Evolutionary conservation across 208 protist species (phyloP), one percentile per base, ranked within the genome.

Genomic region (Trypanosoma scelopori): DNA sequence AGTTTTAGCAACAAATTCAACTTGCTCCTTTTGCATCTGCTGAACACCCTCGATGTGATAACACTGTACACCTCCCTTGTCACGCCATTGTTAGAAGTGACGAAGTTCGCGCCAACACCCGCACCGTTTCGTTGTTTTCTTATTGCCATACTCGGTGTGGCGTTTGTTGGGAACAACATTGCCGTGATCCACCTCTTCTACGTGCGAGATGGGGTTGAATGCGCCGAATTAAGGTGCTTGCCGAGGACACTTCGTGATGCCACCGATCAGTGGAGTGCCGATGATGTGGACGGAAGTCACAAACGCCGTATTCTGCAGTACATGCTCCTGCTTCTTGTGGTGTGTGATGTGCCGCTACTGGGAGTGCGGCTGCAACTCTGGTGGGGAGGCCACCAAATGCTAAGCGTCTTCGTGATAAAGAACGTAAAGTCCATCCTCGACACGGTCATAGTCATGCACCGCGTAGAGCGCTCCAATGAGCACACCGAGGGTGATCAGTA

Each of bases 251-350:
- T 73, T 18, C 55, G 57, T 32, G 58, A 73, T 43, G 42, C 51
- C n/a, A 65, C 57, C 9, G 52, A 49, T 48, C 58, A 61, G 15
- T 63, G 53, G 52, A 65, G 53, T 46, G 52, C 22, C n/a, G 46
- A 32, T 35, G 58, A 67, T 58, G 35, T 48, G 12, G 45, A 18
- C 37, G 59, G 68, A 32, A 65, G 39, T 22, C 58, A 73, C 32
- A 63, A 66, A 35, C 68, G 57, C 42, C 68, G 68, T 35, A 73
- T 73, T 45, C 23, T 73, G 28, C 68, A 73, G 43, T 73, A 73
- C 35, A 62, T 73, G 46, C n/a, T 73, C 22, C 43, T 73, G 6
- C 50, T 73, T 42, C 30, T 73, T 30, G 46, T 65, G 11, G 57
- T 73, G 48, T 73, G 68, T 27, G 68, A 73, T 59, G 58, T 59